phyloP scores from a whole-genome alignment of 805 yeast species.

The Nakazawaea pomicola region DNA sequence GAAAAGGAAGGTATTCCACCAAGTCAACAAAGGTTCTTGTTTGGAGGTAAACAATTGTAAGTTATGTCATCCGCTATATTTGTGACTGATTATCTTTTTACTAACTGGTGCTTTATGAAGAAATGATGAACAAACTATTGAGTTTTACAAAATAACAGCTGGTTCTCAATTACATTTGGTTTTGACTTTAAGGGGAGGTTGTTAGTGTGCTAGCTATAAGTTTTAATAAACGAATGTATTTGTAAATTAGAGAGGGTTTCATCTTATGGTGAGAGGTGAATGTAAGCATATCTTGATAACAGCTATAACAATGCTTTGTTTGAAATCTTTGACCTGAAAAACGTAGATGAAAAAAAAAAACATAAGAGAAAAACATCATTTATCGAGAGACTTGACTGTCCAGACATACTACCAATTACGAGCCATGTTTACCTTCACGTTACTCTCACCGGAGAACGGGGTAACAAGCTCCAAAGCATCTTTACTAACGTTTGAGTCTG shows the following conservation, averaged over 20 bases:
- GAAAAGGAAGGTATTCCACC: slow-evolving; percentile 98
- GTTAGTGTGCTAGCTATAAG: slow-evolving; percentile 12
- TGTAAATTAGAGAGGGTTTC: no score
- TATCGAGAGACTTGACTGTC: no score
- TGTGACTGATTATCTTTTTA: background rate
- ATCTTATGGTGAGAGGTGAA: no score
- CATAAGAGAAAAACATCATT: background rate
- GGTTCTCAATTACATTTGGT: slow-evolving; percentile 90
- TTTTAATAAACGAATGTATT: no score
- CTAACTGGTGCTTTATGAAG: slow-evolving; percentile 20
- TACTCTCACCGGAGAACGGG: slow-evolving; percentile 10
- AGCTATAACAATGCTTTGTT: no score
- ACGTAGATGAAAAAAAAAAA: no score
- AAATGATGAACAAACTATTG: slow-evolving; percentile 74
- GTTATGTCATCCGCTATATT: slow-evolving; percentile 23
- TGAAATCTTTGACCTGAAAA: no score
- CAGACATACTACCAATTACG: background rate
- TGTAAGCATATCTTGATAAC: no score
- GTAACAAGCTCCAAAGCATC: slow-evolving; percentile 33
- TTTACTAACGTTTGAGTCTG: slow-evolving; percentile 37
- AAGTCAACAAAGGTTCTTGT: slow-evolving; percentile 86
- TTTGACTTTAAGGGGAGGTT: slow-evolving; percentile 88
- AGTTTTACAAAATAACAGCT: slow-evolving; percentile 68
- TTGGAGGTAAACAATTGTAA: slow-evolving; percentile 84
- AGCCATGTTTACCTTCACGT: slow-evolving; percentile 12